phyloP scores from a whole-genome alignment of 345 rosid genomes.

The Pugionium cornutum region DNA sequence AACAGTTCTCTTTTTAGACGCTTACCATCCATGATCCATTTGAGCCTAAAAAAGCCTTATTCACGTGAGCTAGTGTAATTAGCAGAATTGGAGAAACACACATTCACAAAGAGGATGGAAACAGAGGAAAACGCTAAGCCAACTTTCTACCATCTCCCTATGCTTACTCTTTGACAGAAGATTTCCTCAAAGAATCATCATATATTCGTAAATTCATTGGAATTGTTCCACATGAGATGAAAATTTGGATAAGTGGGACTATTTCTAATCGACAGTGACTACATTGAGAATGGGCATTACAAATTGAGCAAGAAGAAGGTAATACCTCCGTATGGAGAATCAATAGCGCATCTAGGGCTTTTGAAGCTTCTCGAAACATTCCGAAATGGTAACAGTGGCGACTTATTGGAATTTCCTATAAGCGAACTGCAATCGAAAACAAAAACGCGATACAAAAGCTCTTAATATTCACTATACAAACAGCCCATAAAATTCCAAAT shows the following conservation, averaged over 20 bases:
- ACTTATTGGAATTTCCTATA: slow-evolving; percentile 27
- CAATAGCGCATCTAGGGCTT: slow-evolving; percentile 54
- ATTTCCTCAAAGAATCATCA: neutral
- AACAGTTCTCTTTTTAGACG: neutral
- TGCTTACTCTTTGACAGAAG: neutral
- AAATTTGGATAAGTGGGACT: neutral
- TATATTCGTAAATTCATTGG: neutral
- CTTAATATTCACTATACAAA: neutral
- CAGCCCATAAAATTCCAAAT: slow-evolving; percentile 4
- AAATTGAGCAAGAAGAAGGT: slow-evolving; percentile 5
- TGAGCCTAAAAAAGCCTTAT: neutral
- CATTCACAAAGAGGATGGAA: neutral
- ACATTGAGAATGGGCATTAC: neutral
- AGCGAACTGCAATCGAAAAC: slow-evolving; percentile 36
- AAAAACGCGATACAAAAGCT: neutral
- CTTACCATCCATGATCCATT: slow-evolving; percentile 1
- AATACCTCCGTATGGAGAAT: slow-evolving; percentile 74
- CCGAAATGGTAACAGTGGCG: slow-evolving; percentile 28
- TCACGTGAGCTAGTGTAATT: neutral
- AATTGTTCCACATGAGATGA: slow-evolving; percentile 21
- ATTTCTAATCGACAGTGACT: neutral
- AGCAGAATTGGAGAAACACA: neutral
- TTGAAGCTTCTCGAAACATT: slow-evolving; percentile 41
- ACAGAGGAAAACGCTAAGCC: neutral
- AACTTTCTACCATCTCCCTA: neutral